A percentile compares a stretch with the other conserved stretches of the same genome.
Conservation (phyloP, 805 yeast species). For the Nakazawaea ernobii region DNA sequence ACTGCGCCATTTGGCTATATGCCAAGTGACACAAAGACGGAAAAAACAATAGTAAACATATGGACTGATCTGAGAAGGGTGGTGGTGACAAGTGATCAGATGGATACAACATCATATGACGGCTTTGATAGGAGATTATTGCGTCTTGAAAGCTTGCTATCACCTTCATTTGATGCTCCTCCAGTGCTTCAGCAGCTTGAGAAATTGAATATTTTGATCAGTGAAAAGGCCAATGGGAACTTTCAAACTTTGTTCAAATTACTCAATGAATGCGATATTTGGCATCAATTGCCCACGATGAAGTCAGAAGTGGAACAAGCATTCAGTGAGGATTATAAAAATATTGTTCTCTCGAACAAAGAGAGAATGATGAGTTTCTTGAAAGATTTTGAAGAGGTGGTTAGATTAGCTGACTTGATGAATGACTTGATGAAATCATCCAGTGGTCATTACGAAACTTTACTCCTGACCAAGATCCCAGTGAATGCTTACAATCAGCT, state of each 20-base stretch:
- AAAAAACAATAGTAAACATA: background rate
- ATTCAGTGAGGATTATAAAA: background rate
- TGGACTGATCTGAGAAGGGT: background rate
- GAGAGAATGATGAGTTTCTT: background rate
- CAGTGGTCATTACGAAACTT: background rate
- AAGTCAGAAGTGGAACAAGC: background rate
- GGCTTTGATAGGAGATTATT: background rate
- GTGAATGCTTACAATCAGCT: background rate
- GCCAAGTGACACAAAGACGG: background rate
- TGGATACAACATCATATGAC: slow-evolving; percentile 1
- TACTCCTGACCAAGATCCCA: background rate
- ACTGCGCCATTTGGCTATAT: background rate
- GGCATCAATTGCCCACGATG: background rate
- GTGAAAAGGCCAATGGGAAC: background rate
- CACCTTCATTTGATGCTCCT: background rate
- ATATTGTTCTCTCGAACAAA: background rate
- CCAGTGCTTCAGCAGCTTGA: background rate
- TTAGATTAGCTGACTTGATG: background rate
- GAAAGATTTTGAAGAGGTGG: background rate
- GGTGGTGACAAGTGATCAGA: background rate
- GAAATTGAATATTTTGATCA: background rate
- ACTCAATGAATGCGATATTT: background rate
- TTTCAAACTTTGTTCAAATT: background rate
- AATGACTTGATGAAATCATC: background rate
- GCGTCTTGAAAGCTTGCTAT: background rate